These are phyloP conservation scores for Rheum nobile DNA, from an alignment of 148 eudicot genomes.

Conservation along the genomic window DNA sequence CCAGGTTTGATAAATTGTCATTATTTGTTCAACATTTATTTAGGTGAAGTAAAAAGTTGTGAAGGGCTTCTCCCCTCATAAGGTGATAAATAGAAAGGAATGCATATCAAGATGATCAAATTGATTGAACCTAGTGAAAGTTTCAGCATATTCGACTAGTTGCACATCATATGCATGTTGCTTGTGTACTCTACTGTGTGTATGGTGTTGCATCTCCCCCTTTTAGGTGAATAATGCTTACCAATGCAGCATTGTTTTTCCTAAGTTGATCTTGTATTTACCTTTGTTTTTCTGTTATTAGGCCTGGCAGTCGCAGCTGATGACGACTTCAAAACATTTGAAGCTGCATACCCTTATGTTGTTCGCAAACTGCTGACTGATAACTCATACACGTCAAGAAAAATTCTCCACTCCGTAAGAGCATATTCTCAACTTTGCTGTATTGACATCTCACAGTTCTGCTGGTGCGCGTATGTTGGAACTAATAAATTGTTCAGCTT, in stretches of 20 bases:
- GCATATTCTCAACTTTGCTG: not conserved
- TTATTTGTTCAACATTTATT: too few relatives aligned
- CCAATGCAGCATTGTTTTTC: not conserved
- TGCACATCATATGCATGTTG: not conserved
- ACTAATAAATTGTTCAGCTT: not conserved
- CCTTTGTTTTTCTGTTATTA: conserved; percentile 13
- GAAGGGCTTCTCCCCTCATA: too few relatives aligned
- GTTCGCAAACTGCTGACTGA: conserved; percentile 89
- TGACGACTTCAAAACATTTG: conserved; percentile 81
- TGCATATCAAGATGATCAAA: not conserved
- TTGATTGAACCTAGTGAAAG: not conserved
- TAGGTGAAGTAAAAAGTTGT: too few relatives aligned
- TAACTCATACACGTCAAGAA: conserved; percentile 69
- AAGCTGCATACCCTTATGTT: conserved; percentile 93
- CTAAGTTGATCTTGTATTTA: not conserved
- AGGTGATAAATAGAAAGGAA: not conserved
- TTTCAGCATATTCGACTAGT: not conserved
- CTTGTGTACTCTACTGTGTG: not conserved
- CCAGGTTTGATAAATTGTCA: too few relatives aligned
- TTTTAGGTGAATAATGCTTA: not conserved
- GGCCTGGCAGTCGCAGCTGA: conserved; percentile 90
- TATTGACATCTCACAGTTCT: not conserved
- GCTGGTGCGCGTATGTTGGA: not conserved
- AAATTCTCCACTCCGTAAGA: conserved; percentile 73
- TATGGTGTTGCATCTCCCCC: not conserved